Evolutionary conservation across 495 filamentous ascomycete species (phyloP), one percentile per base, ranked within the genome.

Genomic region (Lasiosphaeria miniovina): DNA sequence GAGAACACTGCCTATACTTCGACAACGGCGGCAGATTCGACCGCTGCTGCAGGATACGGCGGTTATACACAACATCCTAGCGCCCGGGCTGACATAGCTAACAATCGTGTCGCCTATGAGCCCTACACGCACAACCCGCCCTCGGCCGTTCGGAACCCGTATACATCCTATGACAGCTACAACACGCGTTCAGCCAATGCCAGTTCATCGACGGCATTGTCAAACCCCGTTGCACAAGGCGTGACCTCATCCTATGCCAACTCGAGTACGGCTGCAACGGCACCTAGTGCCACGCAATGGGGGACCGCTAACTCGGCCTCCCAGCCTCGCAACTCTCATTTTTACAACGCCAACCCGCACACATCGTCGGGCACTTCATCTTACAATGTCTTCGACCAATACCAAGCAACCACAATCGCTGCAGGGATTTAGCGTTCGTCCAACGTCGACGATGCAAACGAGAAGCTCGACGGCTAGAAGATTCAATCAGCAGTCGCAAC

Each of bases 351-450:
- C 35, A 66, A 62, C 6, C 59, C 64, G 31, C 41, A 67, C 3
- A 33, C 62, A 10, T 32, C 62, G 7, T 15, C 58, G 3, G 32
- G 14, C 36, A 49, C 54, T 4, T 51, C 58, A 5, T 66, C 60
- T 2, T 64, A 62, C 35, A 62, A 40, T 52, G 4, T 31, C 55
- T 34, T 45, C 68, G 3, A 52, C 63, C 31, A 61, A 11, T 14
- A 38, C 55, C n/a, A 60, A 64, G 10, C 64, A 58, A 32, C 64
- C 69, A 2, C 57, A 65, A 17, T 54, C 64, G 2, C 51, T 69
- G 12, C 68, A 69, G 31, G 59, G 61, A 12, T 68, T 71, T 38
- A 66, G 55, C 33, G 60, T 73, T 34, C 61, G 66, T 24, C 66
- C 70, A 14, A 66, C 66, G 32, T 49, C 62, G 9, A 46, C 38